Percentiles rank a stretch among this genome's conserved stretches.
Conservation (phyloP, 495 filamentous ascomycete genomes). For the Penicillium fimorum region DNA sequence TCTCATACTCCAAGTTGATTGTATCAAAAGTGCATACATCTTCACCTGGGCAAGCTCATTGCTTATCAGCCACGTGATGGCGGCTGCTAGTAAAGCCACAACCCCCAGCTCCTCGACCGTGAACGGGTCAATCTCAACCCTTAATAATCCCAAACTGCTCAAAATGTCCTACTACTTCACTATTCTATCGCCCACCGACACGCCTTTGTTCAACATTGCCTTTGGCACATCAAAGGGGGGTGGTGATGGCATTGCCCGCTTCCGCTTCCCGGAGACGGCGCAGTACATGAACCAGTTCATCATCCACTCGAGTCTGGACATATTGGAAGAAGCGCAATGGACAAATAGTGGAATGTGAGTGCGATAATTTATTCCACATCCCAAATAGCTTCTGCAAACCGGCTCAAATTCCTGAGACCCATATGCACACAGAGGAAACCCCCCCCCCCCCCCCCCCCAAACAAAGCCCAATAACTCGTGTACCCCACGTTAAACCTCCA, state of each 20-base stretch:
- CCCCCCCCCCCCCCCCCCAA: neutral
- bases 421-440: neutral
- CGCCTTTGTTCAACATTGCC: slow-evolving; percentile 90
- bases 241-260: slow-evolving; percentile 82
- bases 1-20: neutral
- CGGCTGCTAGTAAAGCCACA: slow-evolving; percentile 4
- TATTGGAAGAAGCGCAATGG: slow-evolving; percentile 96
- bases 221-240: slow-evolving; percentile 94
- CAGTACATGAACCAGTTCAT: slow-evolving; percentile 97
- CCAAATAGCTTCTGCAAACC: neutral
- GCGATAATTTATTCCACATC: neutral
- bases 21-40: slow-evolving; percentile 6
- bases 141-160: slow-evolving; percentile 14
- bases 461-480: neutral
- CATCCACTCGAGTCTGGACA: slow-evolving; percentile 86
- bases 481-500: neutral
- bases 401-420: neutral
- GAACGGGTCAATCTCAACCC: slow-evolving; percentile 6
- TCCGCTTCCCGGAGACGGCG: slow-evolving; percentile 75
- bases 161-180: slow-evolving; percentile 96
- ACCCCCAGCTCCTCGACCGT: slow-evolving; percentile 7
- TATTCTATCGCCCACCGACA: slow-evolving; percentile 90
- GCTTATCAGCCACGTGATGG: slow-evolving; percentile 26
- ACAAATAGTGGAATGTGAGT: slow-evolving; percentile 70
- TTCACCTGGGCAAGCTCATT: neutral